These are phyloP conservation scores for Alternaria infectoria DNA, from an alignment of 2,329 filamentous ascomycete species.

Conservation along the genomic window DNA sequence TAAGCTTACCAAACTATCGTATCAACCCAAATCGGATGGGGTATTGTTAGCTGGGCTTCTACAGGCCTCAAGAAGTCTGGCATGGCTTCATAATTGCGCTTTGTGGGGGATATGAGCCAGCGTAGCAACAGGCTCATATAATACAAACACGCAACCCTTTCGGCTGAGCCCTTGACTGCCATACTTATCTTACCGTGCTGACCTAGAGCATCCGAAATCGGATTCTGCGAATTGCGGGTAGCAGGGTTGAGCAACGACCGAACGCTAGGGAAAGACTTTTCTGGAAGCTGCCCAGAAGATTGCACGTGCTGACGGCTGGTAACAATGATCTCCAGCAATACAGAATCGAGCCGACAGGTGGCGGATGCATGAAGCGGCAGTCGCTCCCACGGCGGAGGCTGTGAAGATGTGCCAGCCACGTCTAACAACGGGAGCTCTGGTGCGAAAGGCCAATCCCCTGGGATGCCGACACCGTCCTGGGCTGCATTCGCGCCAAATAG, in stretches of 20 bases:
- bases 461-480: neutral
- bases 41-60: neutral
- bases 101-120: conserved; percentile 15
- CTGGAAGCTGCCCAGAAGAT: conserved; percentile 1
- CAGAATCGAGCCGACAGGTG: conserved; percentile 11
- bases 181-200: conserved; percentile 12
- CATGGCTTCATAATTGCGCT: conserved; percentile 10
- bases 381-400: conserved; percentile 6
- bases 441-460: neutral
- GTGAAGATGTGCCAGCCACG: neutral
- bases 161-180: neutral
- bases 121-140: conserved; percentile 5
- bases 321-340: neutral
- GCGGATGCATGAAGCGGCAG: conserved; percentile 8
- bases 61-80: neutral
- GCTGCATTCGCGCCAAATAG: neutral
- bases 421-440: neutral
- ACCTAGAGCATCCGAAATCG: conserved; percentile 17
- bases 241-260: conserved; percentile 9
- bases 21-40: neutral
- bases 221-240: neutral
- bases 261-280: conserved; percentile 8
- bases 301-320: neutral
- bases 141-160: conserved; percentile 12
- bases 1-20: neutral